Percentiles rank a stretch among this genome's conserved stretches.
These are phyloP conservation scores for Acacia melanoxylon DNA, from an alignment of 306 rosid genomes.

Conservation along the genomic window DNA sequence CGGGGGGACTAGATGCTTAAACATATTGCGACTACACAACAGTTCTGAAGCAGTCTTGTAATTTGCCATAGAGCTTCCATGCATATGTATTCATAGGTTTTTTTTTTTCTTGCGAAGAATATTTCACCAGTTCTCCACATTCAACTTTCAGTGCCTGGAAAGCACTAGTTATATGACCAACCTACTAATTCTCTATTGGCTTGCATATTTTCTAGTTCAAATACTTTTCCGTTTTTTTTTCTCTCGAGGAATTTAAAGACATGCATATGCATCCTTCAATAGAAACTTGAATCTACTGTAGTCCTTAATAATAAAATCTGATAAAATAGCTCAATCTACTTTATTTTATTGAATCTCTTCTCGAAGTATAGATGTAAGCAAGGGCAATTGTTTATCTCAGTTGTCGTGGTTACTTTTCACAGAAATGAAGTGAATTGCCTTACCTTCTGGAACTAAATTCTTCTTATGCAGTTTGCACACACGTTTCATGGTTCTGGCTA, in stretches of 20 bases:
- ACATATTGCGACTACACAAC: background rate
- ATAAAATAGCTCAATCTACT: slow-evolving; percentile 10
- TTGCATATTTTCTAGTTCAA: background rate
- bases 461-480: background rate
- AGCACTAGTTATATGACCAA: background rate
- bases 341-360: background rate
- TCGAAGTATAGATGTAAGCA: background rate
- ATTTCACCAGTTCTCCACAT: background rate
- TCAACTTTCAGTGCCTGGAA: background rate
- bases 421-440: background rate
- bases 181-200: too few relatives aligned
- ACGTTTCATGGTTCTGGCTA: background rate
- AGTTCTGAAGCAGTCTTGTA: background rate
- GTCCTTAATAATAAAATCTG: background rate
- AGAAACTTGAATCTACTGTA: background rate
- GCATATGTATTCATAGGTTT: background rate
- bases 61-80: background rate
- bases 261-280: background rate
- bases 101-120: background rate
- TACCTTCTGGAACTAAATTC: background rate
- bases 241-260: background rate
- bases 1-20: background rate
- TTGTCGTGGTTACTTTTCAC: background rate
- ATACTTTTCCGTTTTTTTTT: background rate
- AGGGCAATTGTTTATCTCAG: background rate